phyloP scores from a whole-genome alignment of 495 filamentous ascomycete species.

The Achaetomiella virescens region DNA sequence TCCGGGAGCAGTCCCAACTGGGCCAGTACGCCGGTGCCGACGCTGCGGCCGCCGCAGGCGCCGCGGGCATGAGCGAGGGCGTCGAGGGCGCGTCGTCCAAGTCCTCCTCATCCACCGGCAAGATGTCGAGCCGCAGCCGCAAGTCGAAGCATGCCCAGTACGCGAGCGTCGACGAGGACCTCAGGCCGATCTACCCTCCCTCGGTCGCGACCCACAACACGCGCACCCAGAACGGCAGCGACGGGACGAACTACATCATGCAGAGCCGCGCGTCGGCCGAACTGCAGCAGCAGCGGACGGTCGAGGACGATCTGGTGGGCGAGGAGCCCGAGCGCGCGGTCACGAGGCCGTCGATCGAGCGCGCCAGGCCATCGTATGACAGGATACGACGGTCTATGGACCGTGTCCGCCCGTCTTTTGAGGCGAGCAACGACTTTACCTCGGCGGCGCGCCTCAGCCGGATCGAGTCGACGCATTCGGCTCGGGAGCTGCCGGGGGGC shows the following conservation, averaged over 20 bases:
- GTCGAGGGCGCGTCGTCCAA: constrained; percentile 32
- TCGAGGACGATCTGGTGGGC: constrained; percentile 18
- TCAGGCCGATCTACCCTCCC: constrained; percentile 84
- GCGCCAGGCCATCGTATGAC: constrained; percentile 71
- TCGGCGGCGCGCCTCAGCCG: constrained; percentile 75
- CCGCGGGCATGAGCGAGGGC: constrained; percentile 19
- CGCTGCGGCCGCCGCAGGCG: not conserved
- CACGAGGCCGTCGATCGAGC: constrained; percentile 53
- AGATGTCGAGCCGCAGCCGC: constrained; percentile 14
- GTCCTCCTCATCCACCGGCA: constrained; percentile 46
- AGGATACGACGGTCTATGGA: constrained; percentile 71
- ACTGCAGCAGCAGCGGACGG: constrained; percentile 12
- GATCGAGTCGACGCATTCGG: constrained; percentile 67
- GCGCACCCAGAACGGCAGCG: constrained; percentile 83
- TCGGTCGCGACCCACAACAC: constrained; percentile 77
- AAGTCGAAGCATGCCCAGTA: constrained; percentile 55
- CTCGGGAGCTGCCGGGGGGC: constrained; percentile 14
- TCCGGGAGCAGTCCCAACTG: constrained; percentile 80
- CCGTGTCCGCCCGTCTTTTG: constrained; percentile 68
- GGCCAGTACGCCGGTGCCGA: constrained; percentile 59
- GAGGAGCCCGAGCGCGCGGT: not conserved
- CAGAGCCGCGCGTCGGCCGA: constrained; percentile 48
- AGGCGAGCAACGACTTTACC: constrained; percentile 83
- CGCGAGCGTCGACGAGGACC: constrained; percentile 67
- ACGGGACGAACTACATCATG: constrained; percentile 83